These are phyloP conservation scores for Mycena belliarum DNA, from an alignment of 768 basidiomycete genomes.

Conservation along the genomic window DNA sequence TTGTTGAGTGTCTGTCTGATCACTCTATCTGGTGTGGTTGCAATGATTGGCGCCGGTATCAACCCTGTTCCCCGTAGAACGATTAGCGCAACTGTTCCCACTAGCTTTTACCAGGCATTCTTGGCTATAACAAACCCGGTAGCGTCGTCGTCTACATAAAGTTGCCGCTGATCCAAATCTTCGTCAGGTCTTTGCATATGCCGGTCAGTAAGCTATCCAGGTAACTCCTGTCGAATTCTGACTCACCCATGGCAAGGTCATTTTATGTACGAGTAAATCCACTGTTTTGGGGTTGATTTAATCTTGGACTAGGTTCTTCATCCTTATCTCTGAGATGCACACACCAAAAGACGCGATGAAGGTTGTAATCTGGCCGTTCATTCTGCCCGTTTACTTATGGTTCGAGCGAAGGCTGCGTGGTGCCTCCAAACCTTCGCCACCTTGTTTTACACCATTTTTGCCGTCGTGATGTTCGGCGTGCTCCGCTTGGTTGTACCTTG, in stretches of 20 bases:
- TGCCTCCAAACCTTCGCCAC: slow-evolving; percentile 56
- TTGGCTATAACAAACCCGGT: slow-evolving; percentile 56
- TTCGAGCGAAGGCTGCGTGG: slow-evolving; percentile 46
- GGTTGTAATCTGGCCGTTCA: slow-evolving; percentile 27
- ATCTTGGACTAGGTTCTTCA: slow-evolving; percentile 48
- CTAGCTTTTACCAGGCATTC: slow-evolving; percentile 50
- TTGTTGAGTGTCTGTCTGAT: slow-evolving; percentile 45
- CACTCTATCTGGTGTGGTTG: slow-evolving; percentile 45
- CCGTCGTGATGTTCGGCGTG: slow-evolving; percentile 32
- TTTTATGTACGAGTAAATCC: slow-evolving; percentile 52
- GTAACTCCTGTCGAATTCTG: not conserved
- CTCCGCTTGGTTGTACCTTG: not conserved
- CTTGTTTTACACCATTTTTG: slow-evolving; percentile 49
- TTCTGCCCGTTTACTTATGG: not conserved
- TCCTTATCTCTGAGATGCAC: slow-evolving; percentile 58
- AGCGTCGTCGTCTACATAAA: not conserved
- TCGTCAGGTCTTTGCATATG: slow-evolving; percentile 50
- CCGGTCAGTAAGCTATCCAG: slow-evolving; percentile 33
- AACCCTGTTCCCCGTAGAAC: slow-evolving; percentile 45
- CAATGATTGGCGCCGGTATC: slow-evolving; percentile 51
- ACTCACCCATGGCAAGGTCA: slow-evolving; percentile 36
- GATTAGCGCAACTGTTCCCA: slow-evolving; percentile 37
- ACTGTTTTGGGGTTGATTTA: not conserved
- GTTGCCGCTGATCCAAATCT: not conserved
- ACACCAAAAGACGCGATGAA: slow-evolving; percentile 56